Conservation (phyloP, 176 grass and related monocot genomes). For the Aegilops bicornis region DNA sequence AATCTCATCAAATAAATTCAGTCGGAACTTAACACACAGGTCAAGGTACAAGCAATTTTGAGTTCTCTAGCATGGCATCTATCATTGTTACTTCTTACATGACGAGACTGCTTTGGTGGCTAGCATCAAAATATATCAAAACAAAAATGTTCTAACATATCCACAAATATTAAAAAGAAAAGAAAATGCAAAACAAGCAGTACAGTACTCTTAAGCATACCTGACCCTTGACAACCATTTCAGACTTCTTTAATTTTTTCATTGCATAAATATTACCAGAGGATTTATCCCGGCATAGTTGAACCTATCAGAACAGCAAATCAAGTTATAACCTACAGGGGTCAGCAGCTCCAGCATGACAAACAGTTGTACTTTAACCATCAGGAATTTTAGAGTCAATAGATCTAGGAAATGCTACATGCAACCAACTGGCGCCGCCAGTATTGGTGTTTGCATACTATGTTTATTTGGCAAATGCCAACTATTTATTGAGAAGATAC, state of each 20-base stretch:
- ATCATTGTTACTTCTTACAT: background rate
- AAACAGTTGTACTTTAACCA: background rate
- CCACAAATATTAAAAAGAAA: conserved; percentile 4
- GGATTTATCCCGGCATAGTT: conserved; percentile 51
- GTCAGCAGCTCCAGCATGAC: background rate
- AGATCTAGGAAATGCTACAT: background rate
- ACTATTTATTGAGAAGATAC: conserved; percentile 26
- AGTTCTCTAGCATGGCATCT: background rate
- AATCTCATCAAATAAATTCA: background rate
- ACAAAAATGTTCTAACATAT: background rate
- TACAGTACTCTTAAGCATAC: conserved; percentile 20
- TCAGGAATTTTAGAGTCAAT: background rate
- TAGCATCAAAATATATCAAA: background rate
- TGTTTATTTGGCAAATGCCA: background rate
- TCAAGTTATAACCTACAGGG: background rate
- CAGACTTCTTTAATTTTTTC: conserved; percentile 73
- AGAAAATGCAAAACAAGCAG: background rate
- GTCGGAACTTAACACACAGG: background rate
- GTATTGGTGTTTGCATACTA: background rate
- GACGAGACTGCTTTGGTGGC: background rate
- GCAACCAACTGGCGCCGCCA: background rate
- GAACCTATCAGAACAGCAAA: conserved; percentile 35
- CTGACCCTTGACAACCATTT: conserved; percentile 68
- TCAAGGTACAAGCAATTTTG: background rate
- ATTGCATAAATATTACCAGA: conserved; percentile 58